These are phyloP conservation scores for Simplicillium sp. DNA, from an alignment of 2,329 filamentous ascomycete genomes.

Conservation along the genomic window DNA sequence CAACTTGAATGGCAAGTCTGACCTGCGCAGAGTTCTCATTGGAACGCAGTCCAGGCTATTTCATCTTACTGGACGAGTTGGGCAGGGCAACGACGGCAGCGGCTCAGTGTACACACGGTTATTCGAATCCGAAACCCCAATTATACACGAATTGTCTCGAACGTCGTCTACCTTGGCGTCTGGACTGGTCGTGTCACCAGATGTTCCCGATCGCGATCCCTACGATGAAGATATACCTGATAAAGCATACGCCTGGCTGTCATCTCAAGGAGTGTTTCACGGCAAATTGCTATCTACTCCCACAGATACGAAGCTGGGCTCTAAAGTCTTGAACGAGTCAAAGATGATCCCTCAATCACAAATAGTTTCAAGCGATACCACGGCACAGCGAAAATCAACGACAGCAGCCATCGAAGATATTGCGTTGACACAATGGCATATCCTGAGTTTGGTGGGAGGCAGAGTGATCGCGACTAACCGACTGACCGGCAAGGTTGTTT, in stretches of 20 bases:
- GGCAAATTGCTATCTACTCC: slow-evolving; percentile 64
- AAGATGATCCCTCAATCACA: slow-evolving; percentile 68
- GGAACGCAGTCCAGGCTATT: slow-evolving; percentile 70
- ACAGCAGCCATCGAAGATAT: slow-evolving; percentile 71
- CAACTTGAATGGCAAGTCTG: slow-evolving; percentile 54
- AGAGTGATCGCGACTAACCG: slow-evolving; percentile 79
- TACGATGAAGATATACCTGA: slow-evolving; percentile 56
- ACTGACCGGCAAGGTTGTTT: slow-evolving; percentile 75
- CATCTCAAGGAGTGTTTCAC: slow-evolving; percentile 76
- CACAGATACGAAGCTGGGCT: slow-evolving; percentile 53
- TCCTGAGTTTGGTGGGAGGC: slow-evolving; percentile 73
- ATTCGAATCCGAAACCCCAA: slow-evolving; percentile 79
- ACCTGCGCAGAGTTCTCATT: slow-evolving; percentile 69
- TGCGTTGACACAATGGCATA: slow-evolving; percentile 87
- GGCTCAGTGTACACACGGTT: slow-evolving; percentile 78
- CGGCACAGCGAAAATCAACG: slow-evolving; percentile 53
- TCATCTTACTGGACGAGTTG: slow-evolving; percentile 72
- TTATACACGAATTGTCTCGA: slow-evolving; percentile 61
- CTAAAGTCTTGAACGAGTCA: slow-evolving; percentile 67
- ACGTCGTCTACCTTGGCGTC: slow-evolving; percentile 47
- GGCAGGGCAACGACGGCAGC: slow-evolving; percentile 67
- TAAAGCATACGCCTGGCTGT: slow-evolving; percentile 83
- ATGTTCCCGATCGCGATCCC: slow-evolving; percentile 45
- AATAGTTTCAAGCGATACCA: slow-evolving; percentile 58
- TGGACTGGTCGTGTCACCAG: slow-evolving; percentile 66